A percentile compares a stretch with the other conserved stretches of the same genome.
These are phyloP conservation scores for Cercospora sp. DNA, from an alignment of 2,329 filamentous ascomycete species.

Conservation along the genomic window DNA sequence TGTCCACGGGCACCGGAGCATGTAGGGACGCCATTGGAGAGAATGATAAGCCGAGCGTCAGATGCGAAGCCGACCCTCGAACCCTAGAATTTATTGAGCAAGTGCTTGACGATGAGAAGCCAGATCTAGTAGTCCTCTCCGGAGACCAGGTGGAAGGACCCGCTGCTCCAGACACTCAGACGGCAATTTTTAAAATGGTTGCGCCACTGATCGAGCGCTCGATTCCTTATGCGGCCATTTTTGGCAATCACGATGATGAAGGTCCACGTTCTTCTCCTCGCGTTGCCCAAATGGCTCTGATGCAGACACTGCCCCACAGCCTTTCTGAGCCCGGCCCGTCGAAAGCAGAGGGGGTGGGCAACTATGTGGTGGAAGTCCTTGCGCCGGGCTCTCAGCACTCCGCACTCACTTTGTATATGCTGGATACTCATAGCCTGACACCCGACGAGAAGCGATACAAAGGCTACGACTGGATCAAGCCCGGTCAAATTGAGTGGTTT, in stretches of 20 bases:
- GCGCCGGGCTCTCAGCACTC: conserved; percentile 82
- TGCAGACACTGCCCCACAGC: conserved; percentile 85
- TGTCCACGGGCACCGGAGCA: conserved; percentile 81
- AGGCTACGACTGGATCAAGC: conserved; percentile 98
- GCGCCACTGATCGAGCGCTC: conserved; percentile 80
- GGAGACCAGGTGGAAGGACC: conserved; percentile 97
- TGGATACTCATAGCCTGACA: conserved; percentile 90
- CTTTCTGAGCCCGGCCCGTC: conserved; percentile 80
- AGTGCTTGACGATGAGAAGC: conserved; percentile 87
- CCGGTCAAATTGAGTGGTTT: conserved; percentile 94
- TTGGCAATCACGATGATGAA: conserved; percentile 97
- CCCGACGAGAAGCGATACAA: conserved; percentile 82
- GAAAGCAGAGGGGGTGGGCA: conserved; percentile 85
- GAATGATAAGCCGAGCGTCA: conserved; percentile 35
- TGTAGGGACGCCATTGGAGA: conserved; percentile 80
- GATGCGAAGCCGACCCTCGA: conserved; percentile 86
- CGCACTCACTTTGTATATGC: conserved; percentile 87
- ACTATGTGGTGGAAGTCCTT: conserved; percentile 89
- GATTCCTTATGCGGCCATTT: conserved; percentile 90
- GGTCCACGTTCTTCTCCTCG: conserved; percentile 63
- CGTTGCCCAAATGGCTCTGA: conserved; percentile 76
- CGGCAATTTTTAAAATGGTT: conserved; percentile 89
- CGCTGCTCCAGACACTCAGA: conserved; percentile 85
- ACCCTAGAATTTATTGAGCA: conserved; percentile 85
- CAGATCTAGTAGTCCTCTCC: conserved; percentile 85